Evolutionary conservation across 805 yeast species (phyloP).

Genomic region (Cyberlindnera euphorbiiphila): DNA sequence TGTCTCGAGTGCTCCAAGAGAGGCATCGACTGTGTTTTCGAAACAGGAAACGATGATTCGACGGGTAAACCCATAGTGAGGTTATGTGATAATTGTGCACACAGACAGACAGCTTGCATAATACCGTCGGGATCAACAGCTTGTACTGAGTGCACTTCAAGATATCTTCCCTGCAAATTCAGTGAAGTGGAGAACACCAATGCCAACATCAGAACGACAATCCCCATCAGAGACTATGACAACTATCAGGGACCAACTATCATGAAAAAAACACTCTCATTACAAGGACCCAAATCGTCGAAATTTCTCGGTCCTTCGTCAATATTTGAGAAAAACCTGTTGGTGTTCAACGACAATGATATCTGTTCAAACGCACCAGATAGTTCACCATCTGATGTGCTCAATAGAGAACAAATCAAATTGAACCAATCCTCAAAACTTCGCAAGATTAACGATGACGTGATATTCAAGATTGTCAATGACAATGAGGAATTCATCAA

Average conservation of each 20-base stretch:
- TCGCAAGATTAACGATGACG: constrained; percentile 24
- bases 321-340: constrained; percentile 24
- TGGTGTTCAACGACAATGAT: constrained; percentile 12
- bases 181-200: constrained; percentile 10
- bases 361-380: background rate
- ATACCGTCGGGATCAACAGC: constrained; percentile 14
- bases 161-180: constrained; percentile 26
- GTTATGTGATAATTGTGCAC: constrained; percentile 24
- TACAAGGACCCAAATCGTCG: constrained; percentile 29
- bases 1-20: constrained; percentile 21
- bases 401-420: constrained; percentile 18
- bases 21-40: constrained; percentile 15
- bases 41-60: constrained; percentile 6
- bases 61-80: background rate
- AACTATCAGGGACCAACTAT: constrained; percentile 28
- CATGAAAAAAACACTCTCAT: constrained; percentile 27
- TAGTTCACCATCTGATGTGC: constrained; percentile 11
- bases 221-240: constrained; percentile 29
- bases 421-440: constrained; percentile 17
- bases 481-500: constrained; percentile 27
- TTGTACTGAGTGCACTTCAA: constrained; percentile 26
- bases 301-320: constrained; percentile 27
- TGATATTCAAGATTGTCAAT: constrained; percentile 24
- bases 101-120: constrained; percentile 25
- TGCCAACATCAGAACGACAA: constrained; percentile 21